These are phyloP conservation scores for Geotrichum aggregatum DNA, from an alignment of 1,139 yeast genomes.

Conservation along the genomic window DNA sequence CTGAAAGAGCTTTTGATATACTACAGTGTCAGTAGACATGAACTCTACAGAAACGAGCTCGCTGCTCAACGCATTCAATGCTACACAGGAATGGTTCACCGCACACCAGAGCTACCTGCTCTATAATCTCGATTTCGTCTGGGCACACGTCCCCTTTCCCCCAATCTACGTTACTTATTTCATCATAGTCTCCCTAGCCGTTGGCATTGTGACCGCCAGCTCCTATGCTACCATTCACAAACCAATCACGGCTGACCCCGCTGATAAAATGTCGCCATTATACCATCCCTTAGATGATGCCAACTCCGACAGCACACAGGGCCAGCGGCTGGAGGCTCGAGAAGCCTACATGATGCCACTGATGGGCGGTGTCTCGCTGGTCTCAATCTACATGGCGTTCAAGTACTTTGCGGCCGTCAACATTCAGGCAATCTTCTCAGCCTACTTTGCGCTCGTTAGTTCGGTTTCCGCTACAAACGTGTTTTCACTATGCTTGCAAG, in stretches of 20 bases:
- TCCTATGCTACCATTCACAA: slow-evolving; percentile 43
- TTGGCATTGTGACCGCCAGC: slow-evolving; percentile 41
- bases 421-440: slow-evolving; percentile 37
- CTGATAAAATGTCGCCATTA: slow-evolving; percentile 40
- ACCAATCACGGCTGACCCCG: slow-evolving; percentile 46
- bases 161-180: slow-evolving; percentile 28
- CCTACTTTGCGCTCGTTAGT: slow-evolving; percentile 38
- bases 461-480: slow-evolving; percentile 34
- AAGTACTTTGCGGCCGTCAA: slow-evolving; percentile 35
- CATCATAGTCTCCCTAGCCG: slow-evolving; percentile 32
- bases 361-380: slow-evolving; percentile 40
- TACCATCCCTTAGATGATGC: slow-evolving; percentile 47
- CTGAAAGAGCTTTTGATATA: no score
- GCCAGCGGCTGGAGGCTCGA: slow-evolving; percentile 25
- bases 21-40: no score
- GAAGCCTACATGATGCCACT: slow-evolving; percentile 45
- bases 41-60: background rate
- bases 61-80: background rate
- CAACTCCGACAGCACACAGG: slow-evolving; percentile 7
- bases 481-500: slow-evolving; percentile 31
- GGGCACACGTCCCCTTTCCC: slow-evolving; percentile 20
- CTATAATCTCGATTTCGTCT: slow-evolving; percentile 18
- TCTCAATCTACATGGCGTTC: slow-evolving; percentile 41
- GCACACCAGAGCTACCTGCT: background rate
- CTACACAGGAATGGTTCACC: background rate